Percentiles rank a stretch among this genome's conserved stretches.
Conservation (phyloP, 148 eudicot species). For the Vaccinium corymbosum region DNA sequence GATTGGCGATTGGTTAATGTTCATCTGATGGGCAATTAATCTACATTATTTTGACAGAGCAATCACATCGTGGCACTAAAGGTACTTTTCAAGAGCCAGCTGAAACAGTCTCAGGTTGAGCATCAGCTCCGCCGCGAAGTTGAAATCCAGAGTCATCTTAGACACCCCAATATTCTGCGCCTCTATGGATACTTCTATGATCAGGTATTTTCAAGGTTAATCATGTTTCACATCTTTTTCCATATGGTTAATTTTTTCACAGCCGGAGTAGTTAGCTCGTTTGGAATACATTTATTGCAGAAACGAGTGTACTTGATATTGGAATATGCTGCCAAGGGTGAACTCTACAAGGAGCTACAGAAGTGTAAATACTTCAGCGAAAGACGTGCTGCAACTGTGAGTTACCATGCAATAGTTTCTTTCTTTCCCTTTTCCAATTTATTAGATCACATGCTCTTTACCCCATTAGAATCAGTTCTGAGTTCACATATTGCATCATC, state of each 20-base stretch:
- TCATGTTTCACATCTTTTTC: constrained; percentile 3
- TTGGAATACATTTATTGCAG: constrained; percentile 36
- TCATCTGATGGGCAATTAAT: not conserved
- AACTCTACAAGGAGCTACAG: constrained; percentile 92
- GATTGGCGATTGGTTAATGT: not conserved
- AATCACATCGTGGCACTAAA: constrained; percentile 87
- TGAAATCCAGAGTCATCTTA: constrained; percentile 95
- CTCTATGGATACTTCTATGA: constrained; percentile 96
- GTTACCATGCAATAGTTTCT: constrained; percentile 17
- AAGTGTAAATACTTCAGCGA: constrained; percentile 88
- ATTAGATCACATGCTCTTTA: not conserved
- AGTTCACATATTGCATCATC: not conserved
- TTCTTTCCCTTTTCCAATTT: not conserved
- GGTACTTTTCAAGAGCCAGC: constrained; percentile 83
- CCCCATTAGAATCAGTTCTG: not conserved
- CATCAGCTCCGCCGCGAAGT: constrained; percentile 97
- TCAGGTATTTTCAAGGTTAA: constrained; percentile 48
- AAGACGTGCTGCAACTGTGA: constrained; percentile 87
- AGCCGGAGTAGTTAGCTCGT: not conserved
- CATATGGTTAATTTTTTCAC: not conserved
- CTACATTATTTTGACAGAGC: constrained; percentile 55
- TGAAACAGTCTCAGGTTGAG: constrained; percentile 94
- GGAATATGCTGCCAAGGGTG: constrained; percentile 97
- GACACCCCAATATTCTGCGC: constrained; percentile 86
- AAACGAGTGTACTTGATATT: constrained; percentile 88